Conservation (phyloP, 306 rosid species). For the Bauhinia variegata region DNA sequence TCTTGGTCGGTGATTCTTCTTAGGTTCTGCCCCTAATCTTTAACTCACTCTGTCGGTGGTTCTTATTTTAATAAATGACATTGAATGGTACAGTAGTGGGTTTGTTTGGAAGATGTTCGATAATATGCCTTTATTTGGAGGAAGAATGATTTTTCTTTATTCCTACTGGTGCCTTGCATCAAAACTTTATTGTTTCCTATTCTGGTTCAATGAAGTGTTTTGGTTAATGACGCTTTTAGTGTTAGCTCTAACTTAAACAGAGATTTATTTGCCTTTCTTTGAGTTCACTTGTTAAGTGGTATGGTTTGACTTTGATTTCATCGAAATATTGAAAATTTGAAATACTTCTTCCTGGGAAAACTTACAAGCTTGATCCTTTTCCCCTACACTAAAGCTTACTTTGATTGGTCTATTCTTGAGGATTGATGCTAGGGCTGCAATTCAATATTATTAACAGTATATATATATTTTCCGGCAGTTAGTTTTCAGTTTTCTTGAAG, state of each 20-base stretch:
- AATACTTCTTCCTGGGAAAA: not conserved
- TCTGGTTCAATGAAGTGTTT: slow-evolving; percentile 26
- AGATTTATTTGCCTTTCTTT: slow-evolving; percentile 23
- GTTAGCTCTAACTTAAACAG: slow-evolving; percentile 8
- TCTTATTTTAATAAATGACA: slow-evolving; percentile 26
- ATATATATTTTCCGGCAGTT: not conserved
- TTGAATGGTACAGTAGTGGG: slow-evolving; percentile 24
- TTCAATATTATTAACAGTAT: not conserved
- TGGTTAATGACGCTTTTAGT: slow-evolving; percentile 1
- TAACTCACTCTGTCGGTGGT: slow-evolving; percentile 33
- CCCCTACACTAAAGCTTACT: not conserved
- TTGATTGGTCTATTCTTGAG: slow-evolving; percentile 7
- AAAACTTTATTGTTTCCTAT: slow-evolving; percentile 26
- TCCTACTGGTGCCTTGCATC: too few relatives aligned
- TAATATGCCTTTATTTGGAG: slow-evolving; percentile 3
- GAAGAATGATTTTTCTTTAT: slow-evolving; percentile 12
- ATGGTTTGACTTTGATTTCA: slow-evolving; percentile 26
- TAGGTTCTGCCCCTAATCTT: slow-evolving; percentile 41
- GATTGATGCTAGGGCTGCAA: not conserved
- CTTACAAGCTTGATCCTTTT: not conserved
- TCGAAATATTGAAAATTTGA: slow-evolving; percentile 20
- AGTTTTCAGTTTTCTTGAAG: too few relatives aligned
- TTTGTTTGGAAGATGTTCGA: slow-evolving; percentile 4
- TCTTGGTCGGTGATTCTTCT: slow-evolving; percentile 36
- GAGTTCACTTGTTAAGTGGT: slow-evolving; percentile 10